These are phyloP conservation scores for Ploettnerulaceae sp. DNA, from an alignment of 2,329 filamentous ascomycete genomes.

Conservation along the genomic window DNA sequence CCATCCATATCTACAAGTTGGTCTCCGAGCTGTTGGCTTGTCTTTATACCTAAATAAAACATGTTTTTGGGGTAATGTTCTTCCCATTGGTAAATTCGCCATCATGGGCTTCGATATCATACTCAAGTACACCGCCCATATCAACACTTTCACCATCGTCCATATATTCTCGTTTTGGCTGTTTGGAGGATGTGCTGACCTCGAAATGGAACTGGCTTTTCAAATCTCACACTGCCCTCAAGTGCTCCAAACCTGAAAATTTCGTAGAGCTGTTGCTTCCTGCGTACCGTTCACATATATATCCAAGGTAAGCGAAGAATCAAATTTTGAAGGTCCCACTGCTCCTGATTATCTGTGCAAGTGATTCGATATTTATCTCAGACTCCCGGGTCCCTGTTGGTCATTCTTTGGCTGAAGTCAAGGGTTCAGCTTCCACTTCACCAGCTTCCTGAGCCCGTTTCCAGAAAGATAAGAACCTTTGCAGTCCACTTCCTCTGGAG, in stretches of 20 bases:
- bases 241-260: slow-evolving; percentile 20
- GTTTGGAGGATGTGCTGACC: slow-evolving; percentile 6
- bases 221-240: slow-evolving; percentile 21
- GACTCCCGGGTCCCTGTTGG: slow-evolving; percentile 15
- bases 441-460: too few relatives aligned
- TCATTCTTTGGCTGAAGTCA: background rate
- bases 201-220: slow-evolving; percentile 15
- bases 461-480: too few relatives aligned
- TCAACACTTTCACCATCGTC: slow-evolving; percentile 16
- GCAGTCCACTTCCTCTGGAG: too few relatives aligned
- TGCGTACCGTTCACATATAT: slow-evolving; percentile 14
- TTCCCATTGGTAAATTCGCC: background rate
- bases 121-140: too few relatives aligned
- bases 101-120: background rate
- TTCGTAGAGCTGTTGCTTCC: slow-evolving; percentile 17
- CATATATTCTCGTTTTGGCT: slow-evolving; percentile 14
- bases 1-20: slow-evolving; percentile 22
- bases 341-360: slow-evolving; percentile 11
- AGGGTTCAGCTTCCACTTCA: background rate
- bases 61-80: slow-evolving; percentile 8
- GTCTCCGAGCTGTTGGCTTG: slow-evolving; percentile 16
- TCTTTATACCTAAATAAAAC: slow-evolving; percentile 16
- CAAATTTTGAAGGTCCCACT: slow-evolving; percentile 6
- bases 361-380: slow-evolving; percentile 14
- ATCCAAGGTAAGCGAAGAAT: slow-evolving; percentile 11